Base-by-base conservation (phyloP, 768 basidiomycete species). In the Tubosaeta sp. region DNA sequence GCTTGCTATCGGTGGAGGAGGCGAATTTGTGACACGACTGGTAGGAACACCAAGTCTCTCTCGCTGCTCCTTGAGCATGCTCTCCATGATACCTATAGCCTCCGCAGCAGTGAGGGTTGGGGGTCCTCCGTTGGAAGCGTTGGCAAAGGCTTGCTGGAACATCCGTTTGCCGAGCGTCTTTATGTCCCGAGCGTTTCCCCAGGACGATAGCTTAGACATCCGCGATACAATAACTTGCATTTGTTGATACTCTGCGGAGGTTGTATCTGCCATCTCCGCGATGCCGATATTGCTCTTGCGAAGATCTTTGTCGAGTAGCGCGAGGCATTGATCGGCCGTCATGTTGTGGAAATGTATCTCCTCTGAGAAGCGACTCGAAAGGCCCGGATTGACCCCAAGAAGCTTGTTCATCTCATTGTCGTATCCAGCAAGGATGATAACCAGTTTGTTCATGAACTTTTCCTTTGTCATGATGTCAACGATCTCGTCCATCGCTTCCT, bases 111-210 rank as follows among this genome's bases (percentile, higher is more conserved):
- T 43, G 29, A 79, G 61, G 6, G 52, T 8, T 2, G 22, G 32
- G 6, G 22, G 11, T 25, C 45, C 45, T 4, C 45, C 45, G 34
- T 34, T 34, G 32, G 45, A 33, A 13, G 33, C 32, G 9, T 46
- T 34, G 19, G 45, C 45, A 34, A 34, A 46, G 12, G 32, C 45
- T 6, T 46, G 32, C 22, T 46, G 45, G 33, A 34, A 34, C 33
- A 46, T 25, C 11, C 45, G 32, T 29, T 43, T 51, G 0, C 79
- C 65, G 5, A 85, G 66, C 0, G 78, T 79, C 47, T 78, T 71
- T 62, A 86, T 73, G 55, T 87, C 85, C 7, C 84, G 76, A 3
- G 84, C 86, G 45, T 87, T 87, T 13, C 84, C 86, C 86, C 86
- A 87, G 1, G 78, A 77, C 5, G 73, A 69, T 1, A 85, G 65